phyloP scores from a whole-genome alignment of 768 basidiomycete genomes.

The Solioccasus polychromus region DNA sequence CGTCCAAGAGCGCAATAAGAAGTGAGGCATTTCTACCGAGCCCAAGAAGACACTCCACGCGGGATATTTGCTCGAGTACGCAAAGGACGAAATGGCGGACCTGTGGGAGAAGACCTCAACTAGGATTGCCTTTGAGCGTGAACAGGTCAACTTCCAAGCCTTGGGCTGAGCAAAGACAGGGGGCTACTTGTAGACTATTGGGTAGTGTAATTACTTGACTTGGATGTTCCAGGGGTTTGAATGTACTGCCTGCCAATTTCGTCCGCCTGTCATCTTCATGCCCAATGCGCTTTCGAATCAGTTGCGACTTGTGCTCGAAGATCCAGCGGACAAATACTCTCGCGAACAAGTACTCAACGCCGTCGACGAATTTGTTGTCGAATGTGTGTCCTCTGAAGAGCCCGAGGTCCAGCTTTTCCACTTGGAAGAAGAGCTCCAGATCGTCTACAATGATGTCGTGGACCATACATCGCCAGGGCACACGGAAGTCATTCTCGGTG shows the following conservation, averaged over 20 bases:
- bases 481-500: conserved; percentile 62
- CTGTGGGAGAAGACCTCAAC: conserved; percentile 36
- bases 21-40: conserved; percentile 32
- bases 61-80: conserved; percentile 39
- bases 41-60: conserved; percentile 34
- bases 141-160: conserved; percentile 21
- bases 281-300: conserved; percentile 45
- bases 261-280: conserved; percentile 22
- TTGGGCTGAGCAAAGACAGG: background rate
- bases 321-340: conserved; percentile 48
- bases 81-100: conserved; percentile 36
- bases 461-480: conserved; percentile 63
- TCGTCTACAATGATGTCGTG: conserved; percentile 57
- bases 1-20: conserved; percentile 33
- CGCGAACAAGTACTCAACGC: conserved; percentile 46
- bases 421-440: conserved; percentile 67
- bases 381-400: conserved; percentile 47
- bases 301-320: conserved; percentile 57
- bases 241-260: conserved; percentile 7
- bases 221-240: background rate
- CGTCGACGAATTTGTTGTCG: conserved; percentile 55
- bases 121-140: conserved; percentile 33
- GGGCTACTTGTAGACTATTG: too few relatives aligned
- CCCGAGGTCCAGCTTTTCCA: conserved; percentile 42
- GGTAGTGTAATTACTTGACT: conserved; percentile 5